phyloP scores from a whole-genome alignment of 805 yeast species.

The Candida ascalaphidarum region DNA sequence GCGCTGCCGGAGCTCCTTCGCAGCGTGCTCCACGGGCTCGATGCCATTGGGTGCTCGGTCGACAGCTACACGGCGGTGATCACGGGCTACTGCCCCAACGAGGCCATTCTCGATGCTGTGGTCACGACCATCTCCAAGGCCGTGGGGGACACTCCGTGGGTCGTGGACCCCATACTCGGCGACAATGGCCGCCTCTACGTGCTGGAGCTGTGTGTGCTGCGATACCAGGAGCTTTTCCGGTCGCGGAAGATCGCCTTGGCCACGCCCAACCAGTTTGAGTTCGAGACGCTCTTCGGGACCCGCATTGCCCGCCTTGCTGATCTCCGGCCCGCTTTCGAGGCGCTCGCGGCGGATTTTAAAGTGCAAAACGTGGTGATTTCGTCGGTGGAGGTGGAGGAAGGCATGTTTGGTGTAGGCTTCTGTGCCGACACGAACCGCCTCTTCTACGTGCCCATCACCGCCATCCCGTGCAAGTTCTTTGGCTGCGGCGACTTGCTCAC shows the following conservation, averaged over 20 bases:
- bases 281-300: constrained; percentile 56
- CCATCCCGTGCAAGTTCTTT: constrained; percentile 52
- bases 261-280: constrained; percentile 89
- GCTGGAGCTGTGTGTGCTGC: constrained; percentile 42
- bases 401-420: constrained; percentile 1
- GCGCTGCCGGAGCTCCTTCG: constrained; percentile 35
- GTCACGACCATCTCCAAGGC: constrained; percentile 25
- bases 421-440: constrained; percentile 2
- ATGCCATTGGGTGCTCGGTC: constrained; percentile 19
- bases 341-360: constrained; percentile 35
- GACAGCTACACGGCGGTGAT: constrained; percentile 55
- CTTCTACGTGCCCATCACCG: constrained; percentile 34
- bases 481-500: constrained; percentile 74
- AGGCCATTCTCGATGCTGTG: constrained; percentile 43
- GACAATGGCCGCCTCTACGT: constrained; percentile 84
- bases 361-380: constrained; percentile 52
- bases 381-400: constrained; percentile 35
- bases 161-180: constrained; percentile 88
- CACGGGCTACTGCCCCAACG: constrained; percentile 72
- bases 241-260: constrained; percentile 45
- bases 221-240: constrained; percentile 47
- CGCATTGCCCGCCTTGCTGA: constrained; percentile 30
- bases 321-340: constrained; percentile 28
- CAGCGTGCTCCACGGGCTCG: constrained; percentile 49
- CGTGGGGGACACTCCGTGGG: constrained; percentile 42